Evolutionary conservation across 495 filamentous ascomycete species (phyloP).

Genomic region (Neurospora discreta): DNA sequence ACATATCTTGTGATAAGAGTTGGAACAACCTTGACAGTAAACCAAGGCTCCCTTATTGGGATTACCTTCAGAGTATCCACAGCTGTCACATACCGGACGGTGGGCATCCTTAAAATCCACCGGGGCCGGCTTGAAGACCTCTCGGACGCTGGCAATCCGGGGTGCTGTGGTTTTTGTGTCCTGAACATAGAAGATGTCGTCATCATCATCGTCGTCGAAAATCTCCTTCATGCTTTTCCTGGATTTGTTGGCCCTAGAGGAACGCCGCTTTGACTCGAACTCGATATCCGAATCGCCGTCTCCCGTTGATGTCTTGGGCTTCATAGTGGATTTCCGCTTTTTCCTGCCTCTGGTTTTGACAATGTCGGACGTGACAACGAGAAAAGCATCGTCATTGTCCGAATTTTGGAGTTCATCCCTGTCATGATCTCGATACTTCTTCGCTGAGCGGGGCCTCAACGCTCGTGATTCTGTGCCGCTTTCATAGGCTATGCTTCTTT

Average conservation of each 20-base stretch:
- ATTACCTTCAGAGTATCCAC: conserved; percentile 40
- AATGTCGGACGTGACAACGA: conserved; percentile 32
- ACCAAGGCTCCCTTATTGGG: conserved; percentile 53
- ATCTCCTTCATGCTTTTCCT: conserved; percentile 52
- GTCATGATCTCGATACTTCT: conserved; percentile 22
- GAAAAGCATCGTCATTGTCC: conserved; percentile 20
- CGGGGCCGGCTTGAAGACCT: conserved; percentile 49
- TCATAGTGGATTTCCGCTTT: not conserved
- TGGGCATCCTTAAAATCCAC: conserved; percentile 58
- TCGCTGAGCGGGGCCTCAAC: not conserved
- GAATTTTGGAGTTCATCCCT: conserved; percentile 33
- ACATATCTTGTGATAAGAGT: conserved; percentile 70
- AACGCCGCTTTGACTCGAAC: conserved; percentile 39
- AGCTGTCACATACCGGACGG: conserved; percentile 61
- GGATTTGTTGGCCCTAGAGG: conserved; percentile 34
- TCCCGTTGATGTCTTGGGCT: not conserved
- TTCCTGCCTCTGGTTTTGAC: conserved; percentile 9
- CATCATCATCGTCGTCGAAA: conserved; percentile 45
- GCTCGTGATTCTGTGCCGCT: not conserved
- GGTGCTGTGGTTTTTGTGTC: conserved; percentile 43
- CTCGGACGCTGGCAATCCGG: conserved; percentile 52
- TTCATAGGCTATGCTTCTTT: not conserved
- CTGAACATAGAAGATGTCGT: conserved; percentile 40
- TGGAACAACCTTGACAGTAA: conserved; percentile 83
- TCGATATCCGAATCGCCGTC: conserved; percentile 30